Conservation (phyloP, 2,329 filamentous ascomycete species). For the Penicillium sp. region DNA sequence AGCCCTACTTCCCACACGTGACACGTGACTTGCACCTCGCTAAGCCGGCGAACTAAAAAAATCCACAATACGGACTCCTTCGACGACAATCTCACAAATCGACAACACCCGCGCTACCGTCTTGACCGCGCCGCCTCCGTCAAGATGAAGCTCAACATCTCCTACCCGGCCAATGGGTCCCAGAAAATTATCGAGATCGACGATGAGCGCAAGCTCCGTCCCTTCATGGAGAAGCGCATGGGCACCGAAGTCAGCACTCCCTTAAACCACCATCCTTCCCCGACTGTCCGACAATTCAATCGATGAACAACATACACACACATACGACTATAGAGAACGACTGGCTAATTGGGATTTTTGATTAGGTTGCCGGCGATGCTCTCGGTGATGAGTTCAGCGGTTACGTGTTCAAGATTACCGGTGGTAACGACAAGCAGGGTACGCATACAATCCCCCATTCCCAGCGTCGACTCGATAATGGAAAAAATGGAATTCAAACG, state of each 20-base stretch:
- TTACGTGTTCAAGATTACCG: conserved; percentile 99
- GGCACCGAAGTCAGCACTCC: conserved; percentile 44
- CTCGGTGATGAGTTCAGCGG: conserved; percentile 99
- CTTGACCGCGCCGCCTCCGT: conserved; percentile 43
- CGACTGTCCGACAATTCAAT: conserved; percentile 8
- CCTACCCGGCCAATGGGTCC: conserved; percentile 97
- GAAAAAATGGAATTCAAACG: not conserved
- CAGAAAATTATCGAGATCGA: conserved; percentile 99
- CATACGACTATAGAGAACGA: conserved; percentile 16
- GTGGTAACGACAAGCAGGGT: conserved; percentile 99
- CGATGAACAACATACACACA: conserved; percentile 8
- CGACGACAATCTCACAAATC: conserved; percentile 35
- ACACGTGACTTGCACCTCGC: conserved; percentile 36
- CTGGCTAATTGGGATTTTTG: conserved; percentile 28
- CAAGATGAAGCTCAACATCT: conserved; percentile 71
- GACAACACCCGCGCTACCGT: conserved; percentile 39
- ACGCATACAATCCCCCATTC: conserved; percentile 17
- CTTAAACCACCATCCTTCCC: conserved; percentile 15
- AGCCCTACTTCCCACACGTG: conserved; percentile 16
- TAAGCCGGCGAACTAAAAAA: conserved; percentile 30
- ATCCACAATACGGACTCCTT: conserved; percentile 32
- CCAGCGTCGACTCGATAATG: not conserved
- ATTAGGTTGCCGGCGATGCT: conserved; percentile 77
- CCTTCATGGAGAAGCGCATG: conserved; percentile 98
- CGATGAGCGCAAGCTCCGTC: conserved; percentile 97